phyloP scores from a whole-genome alignment of 1,284 basidiomycete genomes.

The Leccinum ponderosum region DNA sequence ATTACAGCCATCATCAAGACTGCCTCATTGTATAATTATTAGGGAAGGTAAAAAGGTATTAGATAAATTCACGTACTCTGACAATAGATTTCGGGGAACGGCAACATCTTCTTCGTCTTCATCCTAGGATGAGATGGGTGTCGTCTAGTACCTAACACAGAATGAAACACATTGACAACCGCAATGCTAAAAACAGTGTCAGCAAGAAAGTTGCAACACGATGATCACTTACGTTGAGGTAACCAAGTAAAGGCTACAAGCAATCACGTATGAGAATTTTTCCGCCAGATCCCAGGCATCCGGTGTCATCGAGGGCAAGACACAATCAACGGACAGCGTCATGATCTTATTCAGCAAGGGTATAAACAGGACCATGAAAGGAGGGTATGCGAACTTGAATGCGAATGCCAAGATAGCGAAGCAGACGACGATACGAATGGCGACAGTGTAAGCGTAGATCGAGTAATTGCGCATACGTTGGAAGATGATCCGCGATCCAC shows the following conservation, averaged over 20 bases:
- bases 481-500: conserved; percentile 85
- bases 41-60: too few species aligned
- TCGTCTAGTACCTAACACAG: too few species aligned
- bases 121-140: too few species aligned
- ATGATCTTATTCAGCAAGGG: conserved; percentile 73
- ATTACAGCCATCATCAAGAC: too few species aligned
- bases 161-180: background rate
- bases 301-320: conserved; percentile 65
- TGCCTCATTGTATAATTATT: too few species aligned
- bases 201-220: conserved; percentile 11
- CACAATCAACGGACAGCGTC: too few species aligned
- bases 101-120: too few species aligned
- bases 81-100: too few species aligned
- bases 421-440: conserved; percentile 98
- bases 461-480: conserved; percentile 89
- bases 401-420: conserved; percentile 95
- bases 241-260: background rate
- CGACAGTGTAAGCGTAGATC: conserved; percentile 81
- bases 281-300: conserved; percentile 70
- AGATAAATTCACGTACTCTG: too few species aligned
- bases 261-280: too few species aligned
- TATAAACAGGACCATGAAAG: conserved; percentile 99
- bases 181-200: conserved; percentile 37
- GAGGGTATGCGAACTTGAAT: conserved; percentile 98
- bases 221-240: conserved; percentile 79